A percentile compares a stretch with the other conserved stretches of the same genome.
Evolutionary conservation across 345 rosid species (phyloP).

Genomic region (Ricinus communis): DNA sequence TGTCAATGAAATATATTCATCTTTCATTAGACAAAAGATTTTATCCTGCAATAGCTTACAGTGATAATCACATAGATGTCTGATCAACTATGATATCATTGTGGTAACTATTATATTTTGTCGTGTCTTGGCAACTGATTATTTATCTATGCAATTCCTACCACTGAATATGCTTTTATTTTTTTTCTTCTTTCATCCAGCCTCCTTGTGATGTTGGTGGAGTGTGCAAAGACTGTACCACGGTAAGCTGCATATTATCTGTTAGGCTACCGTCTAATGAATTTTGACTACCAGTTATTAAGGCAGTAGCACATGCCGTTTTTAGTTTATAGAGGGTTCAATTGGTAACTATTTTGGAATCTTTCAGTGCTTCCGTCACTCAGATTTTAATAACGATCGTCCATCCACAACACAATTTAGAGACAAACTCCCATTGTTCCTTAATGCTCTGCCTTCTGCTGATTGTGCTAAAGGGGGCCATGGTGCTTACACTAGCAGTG

Average conservation of each 20-base stretch:
- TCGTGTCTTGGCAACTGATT: background rate
- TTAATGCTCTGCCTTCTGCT: constrained; percentile 84
- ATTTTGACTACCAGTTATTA: constrained; percentile 1
- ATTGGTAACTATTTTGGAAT: constrained; percentile 22
- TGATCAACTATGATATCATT: background rate
- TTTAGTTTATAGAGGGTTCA: constrained; percentile 11
- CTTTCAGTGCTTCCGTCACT: constrained; percentile 88
- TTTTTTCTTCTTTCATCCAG: constrained; percentile 38
- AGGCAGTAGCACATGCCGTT: constrained; percentile 6
- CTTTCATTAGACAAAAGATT: background rate
- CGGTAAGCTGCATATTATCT: constrained; percentile 49
- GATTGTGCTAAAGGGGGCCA: constrained; percentile 99
- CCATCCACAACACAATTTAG: constrained; percentile 81
- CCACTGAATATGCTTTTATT: background rate
- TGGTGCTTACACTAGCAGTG: constrained; percentile 93
- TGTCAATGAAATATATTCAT: background rate
- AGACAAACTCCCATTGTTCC: constrained; percentile 99
- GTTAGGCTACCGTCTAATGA: background rate
- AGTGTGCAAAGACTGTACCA: constrained; percentile 93
- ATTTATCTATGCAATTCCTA: background rate
- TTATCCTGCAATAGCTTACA: background rate
- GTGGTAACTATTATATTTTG: background rate
- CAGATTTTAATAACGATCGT: constrained; percentile 78
- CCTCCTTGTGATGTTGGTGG: constrained; percentile 76
- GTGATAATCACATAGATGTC: background rate